Percentiles rank a stretch among this genome's conserved stretches.
These are phyloP conservation scores for Diplocarpon rosae DNA, from an alignment of 2,329 filamentous ascomycete species.

Conservation along the genomic window DNA sequence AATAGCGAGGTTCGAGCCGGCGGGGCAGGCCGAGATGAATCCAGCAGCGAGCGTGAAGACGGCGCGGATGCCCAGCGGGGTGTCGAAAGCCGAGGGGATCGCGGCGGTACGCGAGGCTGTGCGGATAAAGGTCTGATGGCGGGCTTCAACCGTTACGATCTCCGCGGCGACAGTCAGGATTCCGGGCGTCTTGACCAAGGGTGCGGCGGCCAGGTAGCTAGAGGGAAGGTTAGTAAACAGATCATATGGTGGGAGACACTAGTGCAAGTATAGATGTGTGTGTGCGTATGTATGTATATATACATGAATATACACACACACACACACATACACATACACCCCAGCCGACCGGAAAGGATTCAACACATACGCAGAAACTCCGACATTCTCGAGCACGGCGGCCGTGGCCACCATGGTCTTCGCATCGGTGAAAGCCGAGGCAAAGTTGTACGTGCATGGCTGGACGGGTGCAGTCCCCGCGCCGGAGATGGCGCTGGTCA, in stretches of 20 bases:
- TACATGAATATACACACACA: no score
- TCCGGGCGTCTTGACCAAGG: conserved; percentile 45
- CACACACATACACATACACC: no score
- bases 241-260: no score
- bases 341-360: no score
- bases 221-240: no score
- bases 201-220: conserved; percentile 54
- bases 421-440: conserved; percentile 46
- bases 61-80: conserved; percentile 53
- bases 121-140: conserved; percentile 65
- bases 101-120: conserved; percentile 44
- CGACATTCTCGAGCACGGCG: conserved; percentile 59
- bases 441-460: conserved; percentile 62
- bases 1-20: conserved; percentile 52
- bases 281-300: conserved; percentile 1
- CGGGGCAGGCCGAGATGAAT: conserved; percentile 62
- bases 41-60: conserved; percentile 64
- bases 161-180: conserved; percentile 57
- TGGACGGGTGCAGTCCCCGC: conserved; percentile 54
- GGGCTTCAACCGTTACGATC: conserved; percentile 62
- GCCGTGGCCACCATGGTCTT: conserved; percentile 58
- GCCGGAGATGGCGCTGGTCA: conserved; percentile 49
- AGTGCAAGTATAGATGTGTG: neutral
- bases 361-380: conserved; percentile 52
- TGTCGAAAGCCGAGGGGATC: conserved; percentile 60